A percentile compares a stretch with the other conserved stretches of the same genome.
phyloP scores from a whole-genome alignment of 306 rosid species.

The Vachellia collinsii region DNA sequence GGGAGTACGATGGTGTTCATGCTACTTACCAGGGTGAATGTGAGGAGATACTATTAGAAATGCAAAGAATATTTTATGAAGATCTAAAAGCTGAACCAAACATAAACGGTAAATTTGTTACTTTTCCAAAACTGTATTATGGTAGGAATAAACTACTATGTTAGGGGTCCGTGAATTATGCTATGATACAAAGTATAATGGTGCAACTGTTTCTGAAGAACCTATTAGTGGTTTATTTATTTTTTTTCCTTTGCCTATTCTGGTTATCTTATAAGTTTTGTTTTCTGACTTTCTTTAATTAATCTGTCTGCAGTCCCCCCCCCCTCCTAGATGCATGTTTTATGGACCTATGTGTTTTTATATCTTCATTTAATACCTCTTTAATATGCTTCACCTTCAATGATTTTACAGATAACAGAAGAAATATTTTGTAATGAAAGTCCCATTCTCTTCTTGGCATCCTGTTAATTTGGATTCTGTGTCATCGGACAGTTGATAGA shows the following conservation, averaged over 20 bases:
- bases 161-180: neutral
- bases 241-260: neutral
- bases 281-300: neutral
- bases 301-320: neutral
- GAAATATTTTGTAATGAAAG: neutral
- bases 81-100: constrained; percentile 53
- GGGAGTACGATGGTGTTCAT: constrained; percentile 70
- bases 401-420: neutral
- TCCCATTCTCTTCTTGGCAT: neutral
- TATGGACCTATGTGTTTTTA: neutral
- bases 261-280: neutral
- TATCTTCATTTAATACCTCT: neutral
- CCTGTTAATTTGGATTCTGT: neutral
- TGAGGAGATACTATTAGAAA: neutral
- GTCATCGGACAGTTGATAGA: neutral
- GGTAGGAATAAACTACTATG: neutral
- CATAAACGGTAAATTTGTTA: constrained; percentile 45
- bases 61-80: constrained; percentile 83
- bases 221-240: neutral
- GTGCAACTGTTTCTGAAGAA: neutral
- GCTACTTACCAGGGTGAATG: constrained; percentile 37
- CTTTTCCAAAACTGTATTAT: neutral
- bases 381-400: neutral
- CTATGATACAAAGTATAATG: neutral
- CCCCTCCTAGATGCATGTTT: neutral